Evolutionary conservation across 371 early-diverging fungal species (phyloP), one percentile per base, ranked within the genome.

Genomic region (Chytridium lagenaria): DNA sequence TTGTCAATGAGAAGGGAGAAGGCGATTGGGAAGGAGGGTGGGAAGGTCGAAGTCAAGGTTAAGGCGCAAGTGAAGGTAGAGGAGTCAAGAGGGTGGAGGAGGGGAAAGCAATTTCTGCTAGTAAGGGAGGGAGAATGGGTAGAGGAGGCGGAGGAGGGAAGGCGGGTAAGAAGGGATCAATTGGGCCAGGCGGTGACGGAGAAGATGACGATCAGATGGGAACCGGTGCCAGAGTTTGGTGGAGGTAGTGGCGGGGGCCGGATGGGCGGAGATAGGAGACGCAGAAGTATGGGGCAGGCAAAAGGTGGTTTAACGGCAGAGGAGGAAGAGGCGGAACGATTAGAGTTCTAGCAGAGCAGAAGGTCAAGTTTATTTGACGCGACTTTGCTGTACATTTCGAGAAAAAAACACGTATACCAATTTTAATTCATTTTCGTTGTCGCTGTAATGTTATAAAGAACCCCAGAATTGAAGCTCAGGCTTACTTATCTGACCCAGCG

Each of bases 291-390:
- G 44, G 44, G 44, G 44, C 44, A 44, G 44, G 44, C 7, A 44
- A 44, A 12, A 7, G 44, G 44, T 44, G 7, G 19, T 44, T 19
- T 44, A n/a, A n/a, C n/a, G n/a, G n/a, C n/a, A n/a, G n/a, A n/a
- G n/a, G n/a, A n/a, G 55, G 26, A 26, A 23, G 26, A 52, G 55
- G 55, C 5, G 55, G 26, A n/a, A 12, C 5, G 55, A 52, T 26
- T 52, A 5, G 12, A 26, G 26, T 26, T 52, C n/a, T 26, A 26
- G 16, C 55, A 15, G 55, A 52, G 55, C 55, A 52, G 55, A 52
- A 52, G 26, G 26, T 52, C 55, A 52, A 52, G 55, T 52, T 52
- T 26, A 52, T 52, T 15, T 52, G 26, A 26, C 7, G 55, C 44
- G 44, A 44, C 19, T 7, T 12, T 44, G 12, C 44, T 44, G 44